Evolutionary conservation across 768 basidiomycete genomes (phyloP).

Genomic region (Boletus sp.): DNA sequence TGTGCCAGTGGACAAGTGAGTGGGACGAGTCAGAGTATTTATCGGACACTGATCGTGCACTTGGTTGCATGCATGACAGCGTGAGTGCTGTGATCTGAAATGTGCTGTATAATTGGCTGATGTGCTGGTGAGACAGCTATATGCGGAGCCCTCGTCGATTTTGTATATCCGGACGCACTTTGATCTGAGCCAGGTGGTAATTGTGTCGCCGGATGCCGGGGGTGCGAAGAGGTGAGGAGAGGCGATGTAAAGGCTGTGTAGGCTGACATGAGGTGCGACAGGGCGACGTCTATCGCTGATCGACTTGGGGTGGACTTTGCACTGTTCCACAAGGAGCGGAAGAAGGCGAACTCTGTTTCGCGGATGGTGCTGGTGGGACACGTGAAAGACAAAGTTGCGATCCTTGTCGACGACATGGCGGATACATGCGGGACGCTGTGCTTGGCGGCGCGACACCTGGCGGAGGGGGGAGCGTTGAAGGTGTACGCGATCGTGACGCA

Average conservation of each 20-base stretch:
- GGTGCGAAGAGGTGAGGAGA: conserved; percentile 85
- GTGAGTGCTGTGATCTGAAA: conserved; percentile 39
- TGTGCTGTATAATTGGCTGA: conserved; percentile 19
- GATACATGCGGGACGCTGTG: conserved; percentile 95
- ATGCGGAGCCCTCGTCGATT: conserved; percentile 93
- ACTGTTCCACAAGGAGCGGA: conserved; percentile 98
- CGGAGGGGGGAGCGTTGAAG: conserved; percentile 82
- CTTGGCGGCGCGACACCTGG: conserved; percentile 83
- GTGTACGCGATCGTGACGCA: conserved; percentile 95
- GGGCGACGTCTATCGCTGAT: conserved; percentile 96
- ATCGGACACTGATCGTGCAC: conserved; percentile 12
- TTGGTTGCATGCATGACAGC: conserved; percentile 29
- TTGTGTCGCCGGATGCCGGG: conserved; percentile 97
- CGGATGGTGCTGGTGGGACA: conserved; percentile 95
- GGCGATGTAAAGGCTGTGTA: not conserved
- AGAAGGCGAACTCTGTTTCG: conserved; percentile 92
- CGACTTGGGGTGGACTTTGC: conserved; percentile 96
- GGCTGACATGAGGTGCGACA: conserved; percentile 34
- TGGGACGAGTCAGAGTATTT: conserved; percentile 18
- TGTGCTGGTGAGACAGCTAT: conserved; percentile 53
- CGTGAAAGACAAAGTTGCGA: conserved; percentile 88
- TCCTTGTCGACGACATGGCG: conserved; percentile 98
- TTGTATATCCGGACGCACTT: conserved; percentile 94
- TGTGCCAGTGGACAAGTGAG: conserved; percentile 98
- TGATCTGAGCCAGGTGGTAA: conserved; percentile 79